phyloP scores from a whole-genome alignment of 2,329 filamentous ascomycete species.

The Fusarium beomiforme region DNA sequence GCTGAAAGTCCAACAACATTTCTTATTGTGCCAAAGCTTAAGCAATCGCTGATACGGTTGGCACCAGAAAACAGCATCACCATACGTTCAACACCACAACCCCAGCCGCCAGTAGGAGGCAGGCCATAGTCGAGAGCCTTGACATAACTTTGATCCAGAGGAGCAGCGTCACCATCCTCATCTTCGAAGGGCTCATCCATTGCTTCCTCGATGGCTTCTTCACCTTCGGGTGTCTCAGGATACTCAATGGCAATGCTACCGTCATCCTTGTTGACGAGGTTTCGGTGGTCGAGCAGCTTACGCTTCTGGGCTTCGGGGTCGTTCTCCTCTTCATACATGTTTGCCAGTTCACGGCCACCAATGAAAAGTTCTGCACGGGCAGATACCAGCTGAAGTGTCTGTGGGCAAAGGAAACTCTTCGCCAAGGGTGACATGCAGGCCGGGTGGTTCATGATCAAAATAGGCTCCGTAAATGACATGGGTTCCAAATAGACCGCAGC shows the following conservation, averaged over 20 bases:
- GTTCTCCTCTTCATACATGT: conserved; percentile 99
- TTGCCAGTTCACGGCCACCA: conserved; percentile 82
- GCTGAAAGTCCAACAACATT: conserved; percentile 68
- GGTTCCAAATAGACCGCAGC: conserved; percentile 82
- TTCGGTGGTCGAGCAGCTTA: conserved; percentile 75
- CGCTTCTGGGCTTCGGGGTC: conserved; percentile 84
- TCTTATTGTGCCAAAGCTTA: conserved; percentile 87
- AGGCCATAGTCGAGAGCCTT: conserved; percentile 87
- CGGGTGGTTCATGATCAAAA: conserved; percentile 91
- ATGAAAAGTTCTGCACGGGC: conserved; percentile 89
- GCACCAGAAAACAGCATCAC: conserved; percentile 89
- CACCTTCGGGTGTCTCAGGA: conserved; percentile 8
- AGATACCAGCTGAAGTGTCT: conserved; percentile 76
- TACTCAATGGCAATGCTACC: conserved; percentile 46
- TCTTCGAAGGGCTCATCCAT: conserved; percentile 43
- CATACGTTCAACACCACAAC: conserved; percentile 89
- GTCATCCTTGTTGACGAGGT: conserved; percentile 49
- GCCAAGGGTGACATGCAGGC: conserved; percentile 90
- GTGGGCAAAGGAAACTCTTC: conserved; percentile 81
- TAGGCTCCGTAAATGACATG: conserved; percentile 71
- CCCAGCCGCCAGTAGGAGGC: conserved; percentile 97
- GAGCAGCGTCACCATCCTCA: conserved; percentile 57
- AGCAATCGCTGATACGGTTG: conserved; percentile 82
- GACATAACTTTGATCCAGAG: conserved; percentile 82
- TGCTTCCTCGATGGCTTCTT: conserved; percentile 3